Evolutionary conservation across 1,284 basidiomycete genomes (phyloP).

Genomic region (Cutaneotrichosporon dermatis): DNA sequence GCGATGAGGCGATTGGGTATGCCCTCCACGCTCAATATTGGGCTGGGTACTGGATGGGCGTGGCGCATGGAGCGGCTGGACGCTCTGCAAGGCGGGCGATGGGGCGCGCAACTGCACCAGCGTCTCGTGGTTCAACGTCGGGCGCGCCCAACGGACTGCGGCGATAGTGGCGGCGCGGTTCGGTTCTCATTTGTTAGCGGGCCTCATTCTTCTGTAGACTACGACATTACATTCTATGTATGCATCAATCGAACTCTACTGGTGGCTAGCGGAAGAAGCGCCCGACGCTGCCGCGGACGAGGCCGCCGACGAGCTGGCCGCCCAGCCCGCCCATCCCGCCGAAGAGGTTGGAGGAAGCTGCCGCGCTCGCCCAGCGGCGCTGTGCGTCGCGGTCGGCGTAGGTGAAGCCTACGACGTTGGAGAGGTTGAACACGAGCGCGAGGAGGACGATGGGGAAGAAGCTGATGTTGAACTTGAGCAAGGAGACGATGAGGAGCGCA

Average conservation of each 20-base stretch:
- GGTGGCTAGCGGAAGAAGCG: conserved; percentile 58
- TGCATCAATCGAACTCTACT: conserved; percentile 11
- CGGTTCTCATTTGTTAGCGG: too few species aligned
- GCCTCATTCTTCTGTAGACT: neutral
- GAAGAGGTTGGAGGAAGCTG: conserved; percentile 60
- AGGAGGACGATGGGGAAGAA: conserved; percentile 83
- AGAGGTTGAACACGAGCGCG: conserved; percentile 84
- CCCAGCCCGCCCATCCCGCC: conserved; percentile 58
- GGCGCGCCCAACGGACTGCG: neutral
- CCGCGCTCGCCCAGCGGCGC: conserved; percentile 68
- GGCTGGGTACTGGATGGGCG: conserved; percentile 48
- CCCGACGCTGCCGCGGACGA: conserved; percentile 74
- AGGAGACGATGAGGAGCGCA: conserved; percentile 75
- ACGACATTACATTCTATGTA: conserved; percentile 7
- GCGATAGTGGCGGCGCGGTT: too few species aligned
- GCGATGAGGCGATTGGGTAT: conserved; percentile 36
- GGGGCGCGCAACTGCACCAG: neutral
- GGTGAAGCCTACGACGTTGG: conserved; percentile 71
- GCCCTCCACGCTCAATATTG: conserved; percentile 46
- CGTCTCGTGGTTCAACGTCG: neutral
- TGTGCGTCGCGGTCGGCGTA: conserved; percentile 82
- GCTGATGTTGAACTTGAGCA: conserved; percentile 80
- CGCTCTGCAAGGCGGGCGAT: too few species aligned
- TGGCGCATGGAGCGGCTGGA: conserved; percentile 20
- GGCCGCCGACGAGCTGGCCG: conserved; percentile 69